Conservation (phyloP, 257 asterid genomes). For the Scutellaria baicalensis region DNA sequence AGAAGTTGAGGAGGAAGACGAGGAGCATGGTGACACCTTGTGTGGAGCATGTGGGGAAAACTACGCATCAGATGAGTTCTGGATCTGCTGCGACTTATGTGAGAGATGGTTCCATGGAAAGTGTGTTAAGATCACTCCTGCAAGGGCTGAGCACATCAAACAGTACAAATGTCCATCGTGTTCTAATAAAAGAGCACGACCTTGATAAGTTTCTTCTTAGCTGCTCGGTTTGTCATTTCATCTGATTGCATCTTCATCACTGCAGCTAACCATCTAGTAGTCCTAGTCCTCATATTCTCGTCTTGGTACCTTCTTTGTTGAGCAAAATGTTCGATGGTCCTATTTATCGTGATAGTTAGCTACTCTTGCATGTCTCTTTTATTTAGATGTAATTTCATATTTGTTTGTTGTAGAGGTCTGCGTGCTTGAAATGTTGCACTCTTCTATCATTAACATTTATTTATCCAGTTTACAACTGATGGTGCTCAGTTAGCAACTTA, state of each 20-base stretch:
- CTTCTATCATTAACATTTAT: constrained; percentile 16
- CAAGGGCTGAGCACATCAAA: constrained; percentile 85
- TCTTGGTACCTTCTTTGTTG: too few species aligned
- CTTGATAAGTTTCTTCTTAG: constrained; percentile 23
- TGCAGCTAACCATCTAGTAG: too few species aligned
- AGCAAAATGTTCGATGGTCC: constrained; percentile 5
- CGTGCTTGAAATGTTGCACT: constrained; percentile 18
- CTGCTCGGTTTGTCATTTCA: not conserved
- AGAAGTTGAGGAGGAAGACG: constrained; percentile 37
- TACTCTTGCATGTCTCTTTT: constrained; percentile 11
- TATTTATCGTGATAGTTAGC: constrained; percentile 21
- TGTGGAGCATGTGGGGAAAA: constrained; percentile 75
- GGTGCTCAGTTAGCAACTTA: not conserved
- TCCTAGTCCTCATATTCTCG: too few species aligned
- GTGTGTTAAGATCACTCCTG: constrained; percentile 85
- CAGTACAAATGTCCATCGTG: constrained; percentile 84
- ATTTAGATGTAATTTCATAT: constrained; percentile 12
- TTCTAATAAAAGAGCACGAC: constrained; percentile 56
- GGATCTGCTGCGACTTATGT: constrained; percentile 81
- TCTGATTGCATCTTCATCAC: too few species aligned
- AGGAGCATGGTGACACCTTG: constrained; percentile 55
- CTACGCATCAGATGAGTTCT: constrained; percentile 62
- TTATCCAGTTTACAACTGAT: constrained; percentile 10
- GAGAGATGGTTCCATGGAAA: constrained; percentile 88
- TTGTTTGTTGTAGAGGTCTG: constrained; percentile 15